Percentiles rank a stretch among this genome's conserved stretches.
These are phyloP conservation scores for Zostera marina DNA, from an alignment of 116 monocot species.

Conservation along the genomic window DNA sequence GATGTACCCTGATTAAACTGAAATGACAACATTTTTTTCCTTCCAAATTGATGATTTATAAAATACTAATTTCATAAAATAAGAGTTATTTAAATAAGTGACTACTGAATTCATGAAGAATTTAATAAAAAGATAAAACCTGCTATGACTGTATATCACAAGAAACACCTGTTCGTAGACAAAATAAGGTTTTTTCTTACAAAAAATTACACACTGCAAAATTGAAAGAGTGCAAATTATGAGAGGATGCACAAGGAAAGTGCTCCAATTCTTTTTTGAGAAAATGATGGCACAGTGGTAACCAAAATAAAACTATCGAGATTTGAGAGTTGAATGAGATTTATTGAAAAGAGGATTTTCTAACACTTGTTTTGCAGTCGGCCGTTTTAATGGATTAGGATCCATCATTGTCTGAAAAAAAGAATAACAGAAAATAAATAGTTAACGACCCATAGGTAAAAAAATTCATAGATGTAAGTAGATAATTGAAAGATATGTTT, in stretches of 20 bases:
- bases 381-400: slow-evolving; percentile 66
- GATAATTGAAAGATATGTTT: neutral
- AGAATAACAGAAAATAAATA: neutral
- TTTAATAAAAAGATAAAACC: no score
- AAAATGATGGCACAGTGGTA: neutral
- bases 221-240: neutral
- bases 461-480: neutral
- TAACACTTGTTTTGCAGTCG: slow-evolving; percentile 63
- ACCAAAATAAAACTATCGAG: neutral
- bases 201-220: neutral
- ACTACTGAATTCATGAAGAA: no score
- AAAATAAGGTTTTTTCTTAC: neutral
- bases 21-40: no score
- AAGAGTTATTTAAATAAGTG: no score
- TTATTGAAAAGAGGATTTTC: slow-evolving; percentile 53
- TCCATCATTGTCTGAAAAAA: slow-evolving; percentile 82
- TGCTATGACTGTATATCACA: no score
- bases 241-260: neutral
- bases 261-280: neutral
- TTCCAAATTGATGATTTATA: no score
- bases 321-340: slow-evolving; percentile 1
- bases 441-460: neutral
- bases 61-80: no score
- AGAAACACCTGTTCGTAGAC: no score
- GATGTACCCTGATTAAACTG: no score